A percentile compares a stretch with the other conserved stretches of the same genome.
Evolutionary conservation across 2,329 filamentous ascomycete genomes (phyloP).

Genomic region (Orbilia brochopaga): DNA sequence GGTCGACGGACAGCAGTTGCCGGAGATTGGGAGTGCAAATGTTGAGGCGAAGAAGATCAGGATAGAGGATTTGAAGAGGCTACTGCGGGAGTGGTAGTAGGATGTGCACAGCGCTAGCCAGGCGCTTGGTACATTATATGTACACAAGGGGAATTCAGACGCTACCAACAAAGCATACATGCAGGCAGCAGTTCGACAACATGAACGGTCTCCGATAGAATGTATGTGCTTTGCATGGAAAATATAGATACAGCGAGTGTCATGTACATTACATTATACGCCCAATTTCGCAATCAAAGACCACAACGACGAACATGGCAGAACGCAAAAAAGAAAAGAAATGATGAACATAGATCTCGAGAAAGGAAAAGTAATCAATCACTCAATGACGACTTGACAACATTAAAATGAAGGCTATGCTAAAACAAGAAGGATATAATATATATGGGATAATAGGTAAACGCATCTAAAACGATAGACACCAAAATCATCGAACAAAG

Average conservation of each 20-base stretch:
- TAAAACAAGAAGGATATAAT: neutral
- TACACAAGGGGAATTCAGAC: too few species aligned
- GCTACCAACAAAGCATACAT: too few species aligned
- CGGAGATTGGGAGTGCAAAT: slow-evolving; percentile 9
- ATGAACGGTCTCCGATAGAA: too few species aligned
- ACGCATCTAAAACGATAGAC: neutral
- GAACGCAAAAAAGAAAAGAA: neutral
- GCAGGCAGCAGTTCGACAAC: too few species aligned
- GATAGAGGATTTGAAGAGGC: slow-evolving; percentile 21
- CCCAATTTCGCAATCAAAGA: neutral
- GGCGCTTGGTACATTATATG: too few species aligned
- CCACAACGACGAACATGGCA: neutral
- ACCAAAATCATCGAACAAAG: neutral
- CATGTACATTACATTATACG: slow-evolving; percentile 3
- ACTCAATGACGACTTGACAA: neutral
- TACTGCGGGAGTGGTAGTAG: neutral
- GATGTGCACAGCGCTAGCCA: neutral
- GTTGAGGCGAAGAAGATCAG: slow-evolving; percentile 23
- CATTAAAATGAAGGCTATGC: slow-evolving; percentile 2
- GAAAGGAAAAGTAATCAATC: too few species aligned
- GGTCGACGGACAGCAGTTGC: slow-evolving; percentile 13
- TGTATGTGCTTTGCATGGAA: neutral
- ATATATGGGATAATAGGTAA: neutral
- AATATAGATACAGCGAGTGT: slow-evolving; percentile 8
- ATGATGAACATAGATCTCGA: too few species aligned